Evolutionary conservation across 2,329 filamentous ascomycete species (phyloP), one percentile per base, ranked within the genome.

Genomic region (Byssochlamys sp.): DNA sequence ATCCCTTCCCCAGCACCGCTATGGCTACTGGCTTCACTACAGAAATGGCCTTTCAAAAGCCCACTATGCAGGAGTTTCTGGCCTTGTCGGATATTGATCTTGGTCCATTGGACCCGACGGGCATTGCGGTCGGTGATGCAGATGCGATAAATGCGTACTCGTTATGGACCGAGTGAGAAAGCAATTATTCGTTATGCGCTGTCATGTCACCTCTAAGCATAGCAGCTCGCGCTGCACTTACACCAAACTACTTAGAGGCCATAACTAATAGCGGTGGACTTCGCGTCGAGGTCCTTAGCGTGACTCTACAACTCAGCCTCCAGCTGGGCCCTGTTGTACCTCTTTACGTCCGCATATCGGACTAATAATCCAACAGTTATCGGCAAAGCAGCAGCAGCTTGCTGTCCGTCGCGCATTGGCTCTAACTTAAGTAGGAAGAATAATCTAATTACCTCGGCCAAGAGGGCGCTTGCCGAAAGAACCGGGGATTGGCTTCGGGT

Each of bases 1-100:
- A 19, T 45, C n/a, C 39, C 19, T 55, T 26, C 39, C 9, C 54
- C 31, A 31, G 33, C 19, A 26, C 24, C 12, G 60, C 76, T 69
- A 60, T 60, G 2, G 54, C 63, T 7, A 61, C 57, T 9, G 70
- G 69, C 7, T 72, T 72, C 55, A 72, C 71, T 35, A 72, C 71
- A 0, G 69, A 69, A 49, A 73, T 73, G 69, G 65, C 71, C 7
- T 72, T 73, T 53, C 59, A 72, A 48, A 69, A 73, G 54, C 71
- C 71, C 25, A 73, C 70, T 6, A 71, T 73, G 71, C 70, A 73
- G 57, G 69, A 73, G 52, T 73, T 73, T 19, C 60, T 73, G 1
- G 70, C 71, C 19, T 71, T 73, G 61, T 71, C 70, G 3, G 69
- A 73, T 62, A 65, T 73, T 19, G 71, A 73, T 58, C 52, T 73